These are phyloP conservation scores for Fusarium liriodendri DNA, from an alignment of 2,329 filamentous ascomycete species.

Conservation along the genomic window DNA sequence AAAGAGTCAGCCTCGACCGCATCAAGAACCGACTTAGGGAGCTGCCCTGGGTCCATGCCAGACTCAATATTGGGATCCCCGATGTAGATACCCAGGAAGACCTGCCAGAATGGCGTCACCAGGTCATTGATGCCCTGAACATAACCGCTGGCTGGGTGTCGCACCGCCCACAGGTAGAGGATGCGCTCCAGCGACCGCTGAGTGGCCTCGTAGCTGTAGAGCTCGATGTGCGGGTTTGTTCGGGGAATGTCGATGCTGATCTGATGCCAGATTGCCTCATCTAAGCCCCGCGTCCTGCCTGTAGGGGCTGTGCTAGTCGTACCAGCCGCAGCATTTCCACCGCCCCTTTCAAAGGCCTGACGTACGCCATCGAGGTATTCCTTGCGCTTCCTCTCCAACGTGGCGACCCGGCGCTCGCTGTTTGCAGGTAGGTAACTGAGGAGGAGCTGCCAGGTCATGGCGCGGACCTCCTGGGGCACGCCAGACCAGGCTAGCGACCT, in stretches of 20 bases:
- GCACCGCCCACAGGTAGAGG: conserved; percentile 96
- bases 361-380: conserved; percentile 95
- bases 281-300: conserved; percentile 74
- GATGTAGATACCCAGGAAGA: conserved; percentile 94
- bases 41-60: conserved; percentile 95
- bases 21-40: conserved; percentile 90
- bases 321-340: conserved; percentile 59
- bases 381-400: conserved; percentile 92
- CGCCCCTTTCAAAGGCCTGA: conserved; percentile 75
- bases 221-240: conserved; percentile 93
- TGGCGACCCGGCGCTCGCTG: conserved; percentile 89
- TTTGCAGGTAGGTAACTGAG: conserved; percentile 97
- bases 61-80: conserved; percentile 92
- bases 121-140: conserved; percentile 99
- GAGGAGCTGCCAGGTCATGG: conserved; percentile 98
- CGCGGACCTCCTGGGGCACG: conserved; percentile 91
- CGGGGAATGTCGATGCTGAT: conserved; percentile 98
- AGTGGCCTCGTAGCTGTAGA: conserved; percentile 96
- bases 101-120: conserved; percentile 97
- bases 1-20: conserved; percentile 98
- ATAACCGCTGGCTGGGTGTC: conserved; percentile 96
- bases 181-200: conserved; percentile 95
- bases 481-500: conserved; percentile 93
- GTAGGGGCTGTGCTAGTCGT: conserved; percentile 56
- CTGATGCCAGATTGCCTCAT: conserved; percentile 99